Conservation (phyloP, 2,329 filamentous ascomycete species). For the Aspergillus amoenus region DNA sequence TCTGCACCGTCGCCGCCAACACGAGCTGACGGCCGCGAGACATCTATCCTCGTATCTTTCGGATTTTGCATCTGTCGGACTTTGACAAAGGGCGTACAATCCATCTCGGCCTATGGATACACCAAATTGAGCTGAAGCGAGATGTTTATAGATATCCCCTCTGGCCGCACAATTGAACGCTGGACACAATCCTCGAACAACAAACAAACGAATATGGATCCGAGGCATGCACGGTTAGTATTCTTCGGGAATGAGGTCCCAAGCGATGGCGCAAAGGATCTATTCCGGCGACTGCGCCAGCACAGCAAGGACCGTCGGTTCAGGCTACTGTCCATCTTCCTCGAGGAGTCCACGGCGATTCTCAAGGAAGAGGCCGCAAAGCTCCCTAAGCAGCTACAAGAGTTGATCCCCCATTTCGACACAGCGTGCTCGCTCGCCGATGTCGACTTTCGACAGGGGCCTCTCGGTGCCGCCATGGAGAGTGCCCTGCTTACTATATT, state of each 20-base stretch:
- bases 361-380: constrained; percentile 42
- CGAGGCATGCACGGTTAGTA: neutral
- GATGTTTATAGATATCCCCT: too few relatives aligned
- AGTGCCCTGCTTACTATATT: constrained; percentile 44
- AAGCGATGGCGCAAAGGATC: constrained; percentile 42
- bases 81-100: too few relatives aligned
- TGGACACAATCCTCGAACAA: too few relatives aligned
- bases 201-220: too few relatives aligned
- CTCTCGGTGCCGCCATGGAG: constrained; percentile 47
- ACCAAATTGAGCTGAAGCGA: too few relatives aligned
- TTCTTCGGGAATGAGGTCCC: constrained; percentile 53
- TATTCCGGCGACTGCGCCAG: constrained; percentile 42
- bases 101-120: too few relatives aligned
- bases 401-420: constrained; percentile 23
- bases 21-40: too few relatives aligned
- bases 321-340: constrained; percentile 40
- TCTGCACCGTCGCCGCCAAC: too few relatives aligned
- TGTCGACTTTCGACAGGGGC: constrained; percentile 38
- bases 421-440: constrained; percentile 12
- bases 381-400: constrained; percentile 18
- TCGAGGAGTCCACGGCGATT: constrained; percentile 41
- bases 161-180: too few relatives aligned
- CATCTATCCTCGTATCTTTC: too few relatives aligned
- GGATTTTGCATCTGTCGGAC: too few relatives aligned
- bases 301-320: constrained; percentile 43